Conservation (phyloP, 1,284 basidiomycete species). For the Sphagnurus paluster region DNA sequence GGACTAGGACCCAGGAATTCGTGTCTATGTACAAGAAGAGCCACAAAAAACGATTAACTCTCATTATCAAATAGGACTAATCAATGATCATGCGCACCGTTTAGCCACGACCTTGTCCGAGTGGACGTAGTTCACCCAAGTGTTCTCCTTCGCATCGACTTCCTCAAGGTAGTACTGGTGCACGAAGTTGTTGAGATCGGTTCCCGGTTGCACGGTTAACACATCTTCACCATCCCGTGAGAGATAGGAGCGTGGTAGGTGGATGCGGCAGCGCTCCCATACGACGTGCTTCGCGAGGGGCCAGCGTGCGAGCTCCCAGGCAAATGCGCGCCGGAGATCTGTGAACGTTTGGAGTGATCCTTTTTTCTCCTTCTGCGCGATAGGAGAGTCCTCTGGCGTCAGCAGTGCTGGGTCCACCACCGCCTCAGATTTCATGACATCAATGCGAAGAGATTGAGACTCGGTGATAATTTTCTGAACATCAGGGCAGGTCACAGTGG, state of each 20-base stretch:
- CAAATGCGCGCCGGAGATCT: constrained; percentile 19
- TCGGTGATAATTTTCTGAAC: background rate
- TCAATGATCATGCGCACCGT: constrained; percentile 25
- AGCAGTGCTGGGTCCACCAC: constrained; percentile 17
- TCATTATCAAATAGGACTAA: background rate
- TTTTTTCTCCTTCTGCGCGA: constrained; percentile 19
- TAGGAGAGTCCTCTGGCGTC: constrained; percentile 17
- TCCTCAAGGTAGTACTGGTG: constrained; percentile 35
- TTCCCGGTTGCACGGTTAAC: constrained; percentile 29
- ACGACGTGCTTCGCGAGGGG: constrained; percentile 31
- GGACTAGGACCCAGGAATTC: constrained; percentile 45
- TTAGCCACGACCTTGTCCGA: constrained; percentile 32
- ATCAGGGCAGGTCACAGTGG: constrained; percentile 1
- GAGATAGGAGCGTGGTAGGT: constrained; percentile 41
- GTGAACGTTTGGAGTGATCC: constrained; percentile 17
- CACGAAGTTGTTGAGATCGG: constrained; percentile 41
- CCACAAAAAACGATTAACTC: background rate
- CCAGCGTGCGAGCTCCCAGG: constrained; percentile 26
- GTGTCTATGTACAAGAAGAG: constrained; percentile 30
- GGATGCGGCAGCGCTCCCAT: constrained; percentile 33
- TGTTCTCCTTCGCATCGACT: constrained; percentile 18
- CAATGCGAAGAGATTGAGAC: background rate
- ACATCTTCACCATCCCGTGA: constrained; percentile 36
- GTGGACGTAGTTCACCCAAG: constrained; percentile 39
- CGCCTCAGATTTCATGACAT: constrained; percentile 12